Evolutionary conservation across 23 red algal genomes (phyloP).

Genomic region (Gracilaria gracilis): DNA sequence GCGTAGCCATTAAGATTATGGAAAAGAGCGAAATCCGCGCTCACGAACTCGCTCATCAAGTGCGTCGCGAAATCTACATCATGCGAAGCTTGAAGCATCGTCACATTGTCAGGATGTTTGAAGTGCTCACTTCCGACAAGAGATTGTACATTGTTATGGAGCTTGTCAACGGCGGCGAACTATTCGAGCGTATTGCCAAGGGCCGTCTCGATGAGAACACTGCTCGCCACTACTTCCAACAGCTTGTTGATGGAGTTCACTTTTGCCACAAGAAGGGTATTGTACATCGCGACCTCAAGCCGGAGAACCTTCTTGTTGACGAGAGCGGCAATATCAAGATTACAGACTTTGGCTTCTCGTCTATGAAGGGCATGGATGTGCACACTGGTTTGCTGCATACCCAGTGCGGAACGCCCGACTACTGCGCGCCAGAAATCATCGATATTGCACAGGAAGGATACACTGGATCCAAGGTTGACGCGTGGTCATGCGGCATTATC

Average conservation of each 20-base stretch:
- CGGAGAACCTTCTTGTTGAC: constrained; percentile 89
- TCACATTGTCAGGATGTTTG: constrained; percentile 85
- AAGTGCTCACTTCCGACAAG: constrained; percentile 78
- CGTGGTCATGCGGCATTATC: constrained; percentile 94
- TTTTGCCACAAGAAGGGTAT: constrained; percentile 88
- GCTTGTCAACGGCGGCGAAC: constrained; percentile 83
- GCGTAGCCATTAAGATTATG: constrained; percentile 84
- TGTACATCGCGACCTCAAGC: constrained; percentile 95
- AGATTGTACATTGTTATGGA: constrained; percentile 93
- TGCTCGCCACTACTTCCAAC: constrained; percentile 84
- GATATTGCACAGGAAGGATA: constrained; percentile 77
- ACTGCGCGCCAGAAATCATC: constrained; percentile 81
- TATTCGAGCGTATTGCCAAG: constrained; percentile 72
- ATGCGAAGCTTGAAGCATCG: constrained; percentile 87
- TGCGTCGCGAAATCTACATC: constrained; percentile 85
- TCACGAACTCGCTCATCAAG: constrained; percentile 72
- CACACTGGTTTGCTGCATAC: constrained; percentile 77
- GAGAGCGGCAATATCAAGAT: constrained; percentile 92
- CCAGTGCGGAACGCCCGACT: constrained; percentile 80
- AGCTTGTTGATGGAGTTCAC: constrained; percentile 83
- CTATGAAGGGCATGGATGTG: constrained; percentile 76
- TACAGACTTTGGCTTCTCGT: constrained; percentile 94
- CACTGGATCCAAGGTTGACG: constrained; percentile 91
- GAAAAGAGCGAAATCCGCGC: constrained; percentile 74
- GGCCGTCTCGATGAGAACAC: constrained; percentile 62